phyloP scores from a whole-genome alignment of 1,139 yeast species.

The Hanseniaspora uvarum region DNA sequence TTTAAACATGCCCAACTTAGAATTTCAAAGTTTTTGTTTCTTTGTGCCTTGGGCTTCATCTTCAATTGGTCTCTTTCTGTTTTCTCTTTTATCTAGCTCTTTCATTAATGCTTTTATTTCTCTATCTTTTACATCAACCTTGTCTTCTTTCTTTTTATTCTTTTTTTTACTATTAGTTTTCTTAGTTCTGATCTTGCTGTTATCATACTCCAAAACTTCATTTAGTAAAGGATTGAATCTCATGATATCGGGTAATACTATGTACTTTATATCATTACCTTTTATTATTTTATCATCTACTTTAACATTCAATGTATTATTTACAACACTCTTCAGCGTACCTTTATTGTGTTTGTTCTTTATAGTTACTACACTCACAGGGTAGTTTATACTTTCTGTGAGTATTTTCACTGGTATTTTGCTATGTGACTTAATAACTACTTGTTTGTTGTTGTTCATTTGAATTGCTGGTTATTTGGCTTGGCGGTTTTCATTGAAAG shows the following conservation, averaged over 20 bases:
- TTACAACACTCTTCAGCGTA: not conserved
- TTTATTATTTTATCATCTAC: not conserved
- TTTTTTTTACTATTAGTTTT: not conserved
- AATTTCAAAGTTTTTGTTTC: not conserved
- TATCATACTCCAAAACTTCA: slow-evolving; percentile 2
- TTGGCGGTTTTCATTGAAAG: no score
- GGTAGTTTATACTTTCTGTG: slow-evolving; percentile 13
- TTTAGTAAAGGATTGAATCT: slow-evolving; percentile 11
- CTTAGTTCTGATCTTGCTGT: not conserved
- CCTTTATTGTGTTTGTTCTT: not conserved
- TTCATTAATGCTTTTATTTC: not conserved
- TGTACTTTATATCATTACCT: slow-evolving; percentile 11
- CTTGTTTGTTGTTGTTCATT: not conserved
- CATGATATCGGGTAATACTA: slow-evolving; percentile 14
- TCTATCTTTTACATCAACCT: not conserved
- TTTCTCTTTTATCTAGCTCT: slow-evolving; percentile 4
- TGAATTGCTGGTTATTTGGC: not conserved
- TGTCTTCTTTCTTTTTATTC: not conserved
- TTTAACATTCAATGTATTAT: not conserved
- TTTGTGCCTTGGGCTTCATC: not conserved
- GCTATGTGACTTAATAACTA: not conserved
- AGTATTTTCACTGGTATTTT: slow-evolving; percentile 5
- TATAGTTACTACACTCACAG: not conserved
- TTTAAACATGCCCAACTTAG: not conserved
- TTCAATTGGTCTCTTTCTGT: not conserved